Conservation (phyloP, 306 rosid species). For the Begonia fuchsioides region DNA sequence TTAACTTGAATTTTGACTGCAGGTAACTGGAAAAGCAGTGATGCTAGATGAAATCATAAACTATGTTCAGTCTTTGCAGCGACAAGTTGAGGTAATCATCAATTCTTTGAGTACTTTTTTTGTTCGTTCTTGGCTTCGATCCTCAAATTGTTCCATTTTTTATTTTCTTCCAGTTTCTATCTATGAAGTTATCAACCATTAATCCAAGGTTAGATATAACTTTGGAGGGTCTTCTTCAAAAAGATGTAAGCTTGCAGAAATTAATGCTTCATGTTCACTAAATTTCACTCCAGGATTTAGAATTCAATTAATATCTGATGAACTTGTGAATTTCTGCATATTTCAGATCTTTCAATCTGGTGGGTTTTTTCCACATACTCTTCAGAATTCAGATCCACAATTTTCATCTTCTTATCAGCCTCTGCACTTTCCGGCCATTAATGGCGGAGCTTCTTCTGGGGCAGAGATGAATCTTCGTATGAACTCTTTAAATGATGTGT, state of each 20-base stretch:
- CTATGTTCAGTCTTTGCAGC: constrained; percentile 69
- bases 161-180: constrained; percentile 34
- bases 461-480: constrained; percentile 21
- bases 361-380: constrained; percentile 18
- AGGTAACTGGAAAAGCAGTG: constrained; percentile 92
- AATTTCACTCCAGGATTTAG: constrained; percentile 1
- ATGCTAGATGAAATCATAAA: constrained; percentile 94
- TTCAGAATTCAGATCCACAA: constrained; percentile 21
- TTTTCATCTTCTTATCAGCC: constrained; percentile 25
- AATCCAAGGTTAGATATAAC: constrained; percentile 40
- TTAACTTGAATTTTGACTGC: constrained; percentile 6
- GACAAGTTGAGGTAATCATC: constrained; percentile 43
- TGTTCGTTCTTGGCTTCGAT: not conserved
- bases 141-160: constrained; percentile 2
- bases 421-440: constrained; percentile 23
- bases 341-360: constrained; percentile 36
- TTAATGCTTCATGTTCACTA: not conserved
- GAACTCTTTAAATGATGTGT: constrained; percentile 13
- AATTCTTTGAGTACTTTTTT: constrained; percentile 1
- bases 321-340: not conserved
- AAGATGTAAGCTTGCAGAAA: constrained; percentile 22
- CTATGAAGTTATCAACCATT: constrained; percentile 46
- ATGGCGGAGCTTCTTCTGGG: constrained; percentile 14
- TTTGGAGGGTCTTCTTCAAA: constrained; percentile 33
- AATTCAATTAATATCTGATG: not conserved